A percentile compares a stretch with the other conserved stretches of the same genome.
Evolutionary conservation across 169 alveolate species (phyloP).

Genomic region (Plasmodium adleri): DNA sequence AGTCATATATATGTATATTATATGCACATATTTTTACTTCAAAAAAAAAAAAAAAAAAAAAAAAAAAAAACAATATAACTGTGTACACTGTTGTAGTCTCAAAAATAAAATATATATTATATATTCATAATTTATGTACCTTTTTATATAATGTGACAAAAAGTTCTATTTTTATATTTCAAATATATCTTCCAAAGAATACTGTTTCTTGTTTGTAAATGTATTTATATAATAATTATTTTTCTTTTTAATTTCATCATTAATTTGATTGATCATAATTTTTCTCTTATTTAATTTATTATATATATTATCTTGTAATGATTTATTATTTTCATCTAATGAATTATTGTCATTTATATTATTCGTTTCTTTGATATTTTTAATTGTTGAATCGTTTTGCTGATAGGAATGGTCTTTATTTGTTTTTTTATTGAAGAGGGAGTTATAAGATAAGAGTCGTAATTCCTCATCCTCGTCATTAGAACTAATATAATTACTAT

Average conservation of each 20-base stretch:
- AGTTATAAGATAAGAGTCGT: too few relatives aligned
- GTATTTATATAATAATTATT: slow-evolving; percentile 7
- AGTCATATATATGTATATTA: too few relatives aligned
- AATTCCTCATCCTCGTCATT: too few relatives aligned
- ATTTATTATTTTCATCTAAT: neutral
- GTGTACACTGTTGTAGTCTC: too few relatives aligned
- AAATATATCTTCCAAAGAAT: slow-evolving; percentile 61
- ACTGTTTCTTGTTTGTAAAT: slow-evolving; percentile 28
- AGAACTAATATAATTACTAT: too few relatives aligned
- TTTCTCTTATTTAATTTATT: slow-evolving; percentile 50
- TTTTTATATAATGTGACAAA: neutral
- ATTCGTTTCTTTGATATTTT: neutral
- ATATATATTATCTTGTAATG: slow-evolving; percentile 18
- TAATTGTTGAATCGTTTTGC: too few relatives aligned
- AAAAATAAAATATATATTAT: too few relatives aligned
- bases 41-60: neutral
- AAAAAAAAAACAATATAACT: neutral
- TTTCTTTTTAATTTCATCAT: slow-evolving; percentile 54
- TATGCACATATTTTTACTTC: neutral
- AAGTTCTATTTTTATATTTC: slow-evolving; percentile 14
- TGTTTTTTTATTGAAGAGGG: too few relatives aligned
- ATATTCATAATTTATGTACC: too few relatives aligned
- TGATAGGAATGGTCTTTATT: too few relatives aligned
- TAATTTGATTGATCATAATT: slow-evolving; percentile 60
- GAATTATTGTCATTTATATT: neutral